Conservation (phyloP, 306 rosid species). For the Delonix regia region DNA sequence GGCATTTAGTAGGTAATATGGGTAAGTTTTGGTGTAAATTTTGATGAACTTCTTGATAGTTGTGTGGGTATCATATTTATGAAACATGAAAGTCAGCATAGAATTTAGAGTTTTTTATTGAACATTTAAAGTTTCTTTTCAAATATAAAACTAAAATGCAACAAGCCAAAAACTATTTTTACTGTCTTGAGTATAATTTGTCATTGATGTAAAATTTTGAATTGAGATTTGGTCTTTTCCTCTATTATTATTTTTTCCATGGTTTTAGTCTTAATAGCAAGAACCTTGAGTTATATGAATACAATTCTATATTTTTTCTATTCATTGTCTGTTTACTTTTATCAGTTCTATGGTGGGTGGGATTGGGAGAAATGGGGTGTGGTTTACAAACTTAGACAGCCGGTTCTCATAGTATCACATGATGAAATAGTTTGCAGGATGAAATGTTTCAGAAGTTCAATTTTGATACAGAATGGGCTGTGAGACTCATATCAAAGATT, state of each 20-base stretch:
- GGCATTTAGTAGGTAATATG: neutral
- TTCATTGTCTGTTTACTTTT: neutral
- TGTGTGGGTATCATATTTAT: neutral
- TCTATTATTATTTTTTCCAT: neutral
- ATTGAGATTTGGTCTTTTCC: slow-evolving; percentile 1
- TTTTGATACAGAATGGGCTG: slow-evolving; percentile 98
- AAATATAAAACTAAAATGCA: slow-evolving; percentile 12
- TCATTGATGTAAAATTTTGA: slow-evolving; percentile 25
- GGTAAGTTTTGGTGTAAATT: slow-evolving; percentile 1
- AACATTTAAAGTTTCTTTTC: slow-evolving; percentile 22
- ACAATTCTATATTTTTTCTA: slow-evolving; percentile 4
- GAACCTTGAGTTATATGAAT: slow-evolving; percentile 13
- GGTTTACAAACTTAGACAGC: slow-evolving; percentile 17
- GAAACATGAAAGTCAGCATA: neutral
- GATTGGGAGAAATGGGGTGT: neutral
- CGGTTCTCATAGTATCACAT: slow-evolving; percentile 33
- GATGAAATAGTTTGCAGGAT: slow-evolving; percentile 86
- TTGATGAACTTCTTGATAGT: neutral
- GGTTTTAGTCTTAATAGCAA: neutral
- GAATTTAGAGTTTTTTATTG: neutral
- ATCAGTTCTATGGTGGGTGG: slow-evolving; percentile 13
- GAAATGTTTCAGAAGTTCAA: slow-evolving; percentile 97
- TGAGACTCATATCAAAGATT: slow-evolving; percentile 85
- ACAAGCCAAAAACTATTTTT: neutral
- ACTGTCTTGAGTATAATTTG: slow-evolving; percentile 4